Percentiles rank a stretch among this genome's conserved stretches.
These are phyloP conservation scores for Psidium guajava DNA, from an alignment of 345 rosid genomes.

Conservation along the genomic window DNA sequence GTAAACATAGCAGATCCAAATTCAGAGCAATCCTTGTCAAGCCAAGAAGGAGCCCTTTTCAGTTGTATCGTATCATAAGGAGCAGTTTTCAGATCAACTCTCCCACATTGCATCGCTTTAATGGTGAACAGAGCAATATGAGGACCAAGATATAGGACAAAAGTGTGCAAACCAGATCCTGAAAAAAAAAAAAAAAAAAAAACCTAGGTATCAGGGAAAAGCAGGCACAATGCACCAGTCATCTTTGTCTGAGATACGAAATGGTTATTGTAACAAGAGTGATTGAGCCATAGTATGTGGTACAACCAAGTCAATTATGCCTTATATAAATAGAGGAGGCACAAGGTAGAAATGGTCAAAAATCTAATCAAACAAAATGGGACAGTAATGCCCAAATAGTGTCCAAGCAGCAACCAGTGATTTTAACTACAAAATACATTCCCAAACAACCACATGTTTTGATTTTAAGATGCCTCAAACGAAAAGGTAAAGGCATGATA, in stretches of 20 bases:
- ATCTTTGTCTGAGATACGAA: neutral
- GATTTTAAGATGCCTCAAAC: neutral
- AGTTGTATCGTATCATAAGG: conserved; percentile 91
- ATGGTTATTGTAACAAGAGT: neutral
- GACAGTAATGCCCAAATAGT: neutral
- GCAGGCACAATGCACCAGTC: neutral
- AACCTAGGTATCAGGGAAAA: neutral
- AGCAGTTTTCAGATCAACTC: conserved; percentile 87
- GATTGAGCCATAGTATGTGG: neutral
- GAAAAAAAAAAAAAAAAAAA: neutral
- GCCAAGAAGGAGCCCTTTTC: conserved; percentile 86
- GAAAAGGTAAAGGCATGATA: neutral
- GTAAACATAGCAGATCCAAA: conserved; percentile 70
- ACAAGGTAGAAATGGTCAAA: neutral
- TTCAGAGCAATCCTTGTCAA: conserved; percentile 72
- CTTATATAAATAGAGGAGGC: neutral
- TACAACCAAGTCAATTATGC: neutral
- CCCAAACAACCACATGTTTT: neutral
- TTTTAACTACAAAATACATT: neutral
- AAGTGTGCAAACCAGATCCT: conserved; percentile 99
- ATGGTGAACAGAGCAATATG: conserved; percentile 92
- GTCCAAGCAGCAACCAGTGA: neutral
- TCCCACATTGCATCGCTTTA: conserved; percentile 90
- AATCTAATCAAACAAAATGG: neutral
- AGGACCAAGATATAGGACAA: conserved; percentile 95